phyloP scores from a whole-genome alignment of 306 rosid species.

The Castanopsis chinensis region DNA sequence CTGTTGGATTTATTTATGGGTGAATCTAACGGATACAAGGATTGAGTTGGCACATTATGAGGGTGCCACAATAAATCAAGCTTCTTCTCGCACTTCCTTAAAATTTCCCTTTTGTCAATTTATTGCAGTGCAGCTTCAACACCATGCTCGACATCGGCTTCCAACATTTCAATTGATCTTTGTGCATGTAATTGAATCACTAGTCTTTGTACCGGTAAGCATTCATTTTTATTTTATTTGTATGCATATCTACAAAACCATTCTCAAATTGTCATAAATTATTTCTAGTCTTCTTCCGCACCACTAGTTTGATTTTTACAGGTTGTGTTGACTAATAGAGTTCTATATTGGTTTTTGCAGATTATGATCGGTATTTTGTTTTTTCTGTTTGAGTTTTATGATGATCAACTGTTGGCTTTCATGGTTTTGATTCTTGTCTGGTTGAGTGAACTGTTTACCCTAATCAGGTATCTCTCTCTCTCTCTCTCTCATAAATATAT shows the following conservation, averaged over 20 bases:
- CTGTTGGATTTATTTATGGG: constrained; percentile 10
- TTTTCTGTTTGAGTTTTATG: constrained; percentile 94
- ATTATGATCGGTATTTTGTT: constrained; percentile 97
- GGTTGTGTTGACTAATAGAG: neutral
- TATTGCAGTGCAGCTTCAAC: constrained; percentile 99
- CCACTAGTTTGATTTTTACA: neutral
- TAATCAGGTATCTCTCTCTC: constrained; percentile 65
- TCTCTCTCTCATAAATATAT: constrained; percentile 13
- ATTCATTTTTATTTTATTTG: constrained; percentile 8
- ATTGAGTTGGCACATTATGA: constrained; percentile 16
- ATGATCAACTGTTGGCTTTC: constrained; percentile 93
- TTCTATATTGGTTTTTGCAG: constrained; percentile 49
- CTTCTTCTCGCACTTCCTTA: constrained; percentile 23
- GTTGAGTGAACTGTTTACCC: constrained; percentile 94
- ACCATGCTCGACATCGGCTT: constrained; percentile 95
- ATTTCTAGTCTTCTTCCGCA: neutral
- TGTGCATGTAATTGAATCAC: constrained; percentile 97
- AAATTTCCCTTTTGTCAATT: constrained; percentile 29
- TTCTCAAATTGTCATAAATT: neutral
- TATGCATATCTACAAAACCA: neutral
- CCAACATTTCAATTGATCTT: constrained; percentile 96
- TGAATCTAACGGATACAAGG: constrained; percentile 16
- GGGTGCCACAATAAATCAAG: constrained; percentile 13
- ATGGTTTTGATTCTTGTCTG: constrained; percentile 96
- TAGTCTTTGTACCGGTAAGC: constrained; percentile 96